A percentile compares a stretch with the other conserved stretches of the same genome.
Conservation (phyloP, 2,329 filamentous ascomycete genomes). For the Clarireedia homoeocarpa region DNA sequence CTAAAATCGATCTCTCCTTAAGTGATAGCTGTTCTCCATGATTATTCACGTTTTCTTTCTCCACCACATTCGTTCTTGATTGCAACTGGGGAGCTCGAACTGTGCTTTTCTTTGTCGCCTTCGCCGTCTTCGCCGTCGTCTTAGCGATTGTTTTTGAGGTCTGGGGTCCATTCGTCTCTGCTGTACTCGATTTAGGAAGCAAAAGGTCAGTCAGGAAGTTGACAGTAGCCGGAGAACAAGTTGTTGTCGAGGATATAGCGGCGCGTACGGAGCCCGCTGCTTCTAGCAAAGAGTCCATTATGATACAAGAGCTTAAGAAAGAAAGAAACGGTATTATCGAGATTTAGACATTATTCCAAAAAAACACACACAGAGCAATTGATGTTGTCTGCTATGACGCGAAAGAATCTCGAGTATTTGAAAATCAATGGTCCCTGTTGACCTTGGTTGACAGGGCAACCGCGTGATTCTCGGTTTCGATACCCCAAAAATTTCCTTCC, state of each 20-base stretch:
- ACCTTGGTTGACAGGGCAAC: slow-evolving; percentile 8
- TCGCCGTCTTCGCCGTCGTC: slow-evolving; percentile 7
- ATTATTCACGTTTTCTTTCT: slow-evolving; percentile 15
- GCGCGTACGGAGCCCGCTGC: slow-evolving; percentile 40
- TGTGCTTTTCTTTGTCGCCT: slow-evolving; percentile 4
- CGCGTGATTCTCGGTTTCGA: neutral
- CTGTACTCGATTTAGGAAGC: slow-evolving; percentile 29
- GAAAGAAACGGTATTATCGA: slow-evolving; percentile 19
- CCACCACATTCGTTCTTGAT: slow-evolving; percentile 18
- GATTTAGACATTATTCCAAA: slow-evolving; percentile 28
- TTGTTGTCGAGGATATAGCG: slow-evolving; percentile 38
- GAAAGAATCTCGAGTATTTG: slow-evolving; percentile 3
- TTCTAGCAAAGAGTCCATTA: slow-evolving; percentile 34
- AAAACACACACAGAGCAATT: slow-evolving; percentile 2
- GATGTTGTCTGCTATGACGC: slow-evolving; percentile 6
- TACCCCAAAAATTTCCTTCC: neutral
- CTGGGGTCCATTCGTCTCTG: slow-evolving; percentile 4
- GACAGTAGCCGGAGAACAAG: slow-evolving; percentile 40
- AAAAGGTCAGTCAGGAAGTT: slow-evolving; percentile 40
- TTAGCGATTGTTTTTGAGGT: slow-evolving; percentile 7
- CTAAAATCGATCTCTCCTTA: slow-evolving; percentile 58
- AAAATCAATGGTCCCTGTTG: slow-evolving; percentile 8
- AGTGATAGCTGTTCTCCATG: slow-evolving; percentile 36
- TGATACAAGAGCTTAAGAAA: slow-evolving; percentile 14
- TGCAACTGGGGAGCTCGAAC: slow-evolving; percentile 15